Evolutionary conservation across 495 filamentous ascomycete species (phyloP), one percentile per base, ranked within the genome.

Genomic region (Corynascus novoguineensis): DNA sequence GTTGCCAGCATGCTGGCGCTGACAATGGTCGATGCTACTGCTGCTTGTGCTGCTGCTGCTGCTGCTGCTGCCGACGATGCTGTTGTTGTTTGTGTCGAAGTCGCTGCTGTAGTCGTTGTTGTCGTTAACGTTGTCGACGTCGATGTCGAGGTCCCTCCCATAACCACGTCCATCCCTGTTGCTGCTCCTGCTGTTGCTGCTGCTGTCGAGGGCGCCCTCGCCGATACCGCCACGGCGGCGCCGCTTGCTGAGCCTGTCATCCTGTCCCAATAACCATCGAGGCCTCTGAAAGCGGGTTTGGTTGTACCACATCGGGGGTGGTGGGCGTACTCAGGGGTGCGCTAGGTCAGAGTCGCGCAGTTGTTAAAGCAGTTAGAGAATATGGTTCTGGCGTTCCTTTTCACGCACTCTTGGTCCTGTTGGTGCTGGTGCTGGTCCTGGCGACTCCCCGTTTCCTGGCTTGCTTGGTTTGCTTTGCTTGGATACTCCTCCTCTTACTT

Each of bases 251-350:
- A 59, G 44, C 54, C 50, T 49, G 64, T 56, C 64, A 64, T 67
- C 53, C 34, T 65, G 41, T 50, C 59, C 51, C 27, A 34, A 28
- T 58, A 58, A 66, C 59, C 67, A 66, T 68, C 48, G 65, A 66
- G 31, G 47, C 66, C 38, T 55, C 44, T 51, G 40, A 8, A 14
- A 10, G 38, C 41, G 3, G 19, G 27, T 10, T 47, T 38, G 53
- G 61, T 45, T 38, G 50, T 46, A 47, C 35, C 52, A 42, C 38
- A 52, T 51, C 44, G 42, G 49, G 55, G 48, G 40, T 53, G 44
- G 42, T 37, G 44, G 38, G 48, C 29, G 53, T 47, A 10, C 29
- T 10, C 14, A 9, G 49, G 9, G 29, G 38, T 19, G 38, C 37
- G 19, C 31, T n/a, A 21, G 34, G 51, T 38, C 40, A 54, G 19